phyloP scores from a whole-genome alignment of 192 early-diverging fungal species.

The Umbelopsis isabellina region DNA sequence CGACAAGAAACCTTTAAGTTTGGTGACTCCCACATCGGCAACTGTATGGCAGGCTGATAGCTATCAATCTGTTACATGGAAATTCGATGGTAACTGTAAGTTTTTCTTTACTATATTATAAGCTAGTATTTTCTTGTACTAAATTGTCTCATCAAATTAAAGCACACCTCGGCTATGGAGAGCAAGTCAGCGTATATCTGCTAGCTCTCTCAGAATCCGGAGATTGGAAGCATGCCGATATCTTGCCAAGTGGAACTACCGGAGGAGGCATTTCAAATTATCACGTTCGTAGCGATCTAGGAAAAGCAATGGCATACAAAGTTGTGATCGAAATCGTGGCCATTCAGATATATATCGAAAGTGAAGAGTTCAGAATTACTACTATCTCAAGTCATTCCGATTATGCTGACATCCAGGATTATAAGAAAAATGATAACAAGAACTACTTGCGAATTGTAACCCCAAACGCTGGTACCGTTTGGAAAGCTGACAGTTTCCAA shows the following conservation, averaged over 20 bases:
- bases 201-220: neutral
- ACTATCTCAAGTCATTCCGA: neutral
- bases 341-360: neutral
- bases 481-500: neutral
- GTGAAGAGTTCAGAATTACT: slow-evolving; percentile 1
- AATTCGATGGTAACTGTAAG: slow-evolving; percentile 11
- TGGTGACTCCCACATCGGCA: neutral
- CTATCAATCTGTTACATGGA: slow-evolving; percentile 14
- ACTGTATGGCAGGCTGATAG: slow-evolving; percentile 13
- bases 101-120: neutral
- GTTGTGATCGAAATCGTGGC: neutral
- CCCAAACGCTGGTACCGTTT: neutral
- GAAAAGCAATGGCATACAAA: neutral
- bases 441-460: neutral
- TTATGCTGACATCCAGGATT: neutral
- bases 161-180: slow-evolving; percentile 11
- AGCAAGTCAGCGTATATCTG: neutral
- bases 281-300: slow-evolving; percentile 6
- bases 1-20: too few relatives aligned
- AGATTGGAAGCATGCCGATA: neutral
- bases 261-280: slow-evolving; percentile 5
- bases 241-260: neutral
- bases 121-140: too few relatives aligned
- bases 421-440: too few relatives aligned
- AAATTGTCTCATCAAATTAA: too few relatives aligned